Evolutionary conservation across 2,329 filamentous ascomycete species (phyloP).

Genomic region (Calonectria ilicicola): DNA sequence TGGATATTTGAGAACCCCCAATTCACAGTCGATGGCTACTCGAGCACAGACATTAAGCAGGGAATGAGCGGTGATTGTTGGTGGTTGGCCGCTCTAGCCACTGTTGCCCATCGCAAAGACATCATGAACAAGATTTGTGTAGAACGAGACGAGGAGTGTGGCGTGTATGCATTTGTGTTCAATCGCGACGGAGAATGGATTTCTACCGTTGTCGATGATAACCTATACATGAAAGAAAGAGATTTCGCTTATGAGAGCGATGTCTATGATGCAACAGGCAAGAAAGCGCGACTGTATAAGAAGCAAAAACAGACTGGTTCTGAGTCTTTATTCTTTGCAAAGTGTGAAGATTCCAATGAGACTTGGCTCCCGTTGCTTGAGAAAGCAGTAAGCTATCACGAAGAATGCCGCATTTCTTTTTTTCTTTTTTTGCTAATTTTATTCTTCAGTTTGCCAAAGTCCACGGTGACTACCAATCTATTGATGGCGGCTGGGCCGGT

Average conservation of each 20-base stretch:
- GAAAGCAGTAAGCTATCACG: slow-evolving; percentile 63
- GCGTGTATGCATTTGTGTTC: slow-evolving; percentile 81
- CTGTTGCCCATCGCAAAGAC: slow-evolving; percentile 73
- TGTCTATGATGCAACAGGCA: slow-evolving; percentile 54
- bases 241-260: slow-evolving; percentile 56
- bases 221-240: slow-evolving; percentile 51
- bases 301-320: slow-evolving; percentile 75
- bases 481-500: slow-evolving; percentile 75
- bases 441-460: slow-evolving; percentile 73
- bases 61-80: slow-evolving; percentile 75
- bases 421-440: slow-evolving; percentile 17
- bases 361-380: slow-evolving; percentile 81
- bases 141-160: slow-evolving; percentile 73
- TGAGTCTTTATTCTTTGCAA: slow-evolving; percentile 76
- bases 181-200: slow-evolving; percentile 79
- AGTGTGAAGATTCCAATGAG: slow-evolving; percentile 76
- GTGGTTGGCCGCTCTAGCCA: slow-evolving; percentile 77
- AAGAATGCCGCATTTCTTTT: too few relatives aligned
- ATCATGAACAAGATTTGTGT: slow-evolving; percentile 77
- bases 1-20: slow-evolving; percentile 57
- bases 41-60: slow-evolving; percentile 57
- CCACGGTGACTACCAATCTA: slow-evolving; percentile 77
- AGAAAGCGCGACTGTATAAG: slow-evolving; percentile 71
- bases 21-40: slow-evolving; percentile 55
- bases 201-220: slow-evolving; percentile 79